Evolutionary conservation across 2,329 filamentous ascomycete genomes (phyloP).

Genomic region (Plenodomus lindquistii): DNA sequence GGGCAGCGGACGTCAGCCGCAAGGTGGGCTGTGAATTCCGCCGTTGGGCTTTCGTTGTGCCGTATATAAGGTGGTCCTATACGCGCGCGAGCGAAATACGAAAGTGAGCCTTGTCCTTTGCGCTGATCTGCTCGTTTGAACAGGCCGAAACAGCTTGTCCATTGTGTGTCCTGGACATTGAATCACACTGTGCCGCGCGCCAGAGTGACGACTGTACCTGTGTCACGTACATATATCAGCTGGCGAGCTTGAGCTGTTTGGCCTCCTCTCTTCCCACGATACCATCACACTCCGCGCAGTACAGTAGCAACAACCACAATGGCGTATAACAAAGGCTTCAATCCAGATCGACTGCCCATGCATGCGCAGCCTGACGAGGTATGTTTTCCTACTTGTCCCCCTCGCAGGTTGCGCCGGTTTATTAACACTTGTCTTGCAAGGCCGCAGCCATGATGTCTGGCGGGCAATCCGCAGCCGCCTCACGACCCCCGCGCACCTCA

Average conservation of each 20-base stretch:
- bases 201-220: conserved; percentile 3
- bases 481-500: conserved; percentile 40
- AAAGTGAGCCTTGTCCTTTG: not conserved
- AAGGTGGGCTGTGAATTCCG: conserved; percentile 30
- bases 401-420: not conserved
- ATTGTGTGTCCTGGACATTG: not conserved
- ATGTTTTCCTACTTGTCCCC: conserved; percentile 39
- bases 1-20: conserved; percentile 24
- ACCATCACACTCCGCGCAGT: conserved; percentile 7
- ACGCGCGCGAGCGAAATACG: conserved; percentile 3
- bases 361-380: conserved; percentile 78
- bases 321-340: conserved; percentile 93
- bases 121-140: conserved; percentile 1
- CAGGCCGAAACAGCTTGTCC: not conserved
- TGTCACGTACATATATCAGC: conserved; percentile 23
- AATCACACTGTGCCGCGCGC: not conserved
- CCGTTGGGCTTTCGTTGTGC: conserved; percentile 23
- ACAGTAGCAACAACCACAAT: conserved; percentile 55
- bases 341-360: conserved; percentile 93
- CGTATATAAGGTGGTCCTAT: conserved; percentile 1
- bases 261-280: conserved; percentile 3
- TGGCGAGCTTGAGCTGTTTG: conserved; percentile 4
- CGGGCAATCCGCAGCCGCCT: conserved; percentile 11
- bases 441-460: conserved; percentile 49
- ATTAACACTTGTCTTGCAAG: conserved; percentile 19